Evolutionary conservation across 2,329 filamentous ascomycete species (phyloP), one percentile per base, ranked within the genome.

Genomic region (Colletotrichum tamarilloi): DNA sequence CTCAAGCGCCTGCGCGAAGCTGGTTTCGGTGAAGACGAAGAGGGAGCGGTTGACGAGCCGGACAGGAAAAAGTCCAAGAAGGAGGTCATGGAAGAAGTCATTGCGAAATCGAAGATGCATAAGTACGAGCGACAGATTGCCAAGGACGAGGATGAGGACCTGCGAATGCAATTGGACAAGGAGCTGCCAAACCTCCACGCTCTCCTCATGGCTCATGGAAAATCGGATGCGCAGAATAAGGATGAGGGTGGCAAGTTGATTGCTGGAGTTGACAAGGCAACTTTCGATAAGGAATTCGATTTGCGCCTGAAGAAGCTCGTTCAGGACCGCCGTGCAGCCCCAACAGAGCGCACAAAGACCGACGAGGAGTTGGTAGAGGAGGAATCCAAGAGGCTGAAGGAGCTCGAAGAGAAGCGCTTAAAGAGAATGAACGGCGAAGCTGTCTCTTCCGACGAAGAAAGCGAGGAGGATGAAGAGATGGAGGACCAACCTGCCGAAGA

Each of bases 61-160:
- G 93, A 96, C 78, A 90, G 93, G 72, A 98, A 98, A 83, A 99
- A 98, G 86, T 92, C 92, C 3, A 98, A 98, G 84, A 94, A 97
- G 67, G 97, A 99, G 82, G 94, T 99, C 62, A 98, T 98, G 94
- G 93, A 98, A 79, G 97, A 99, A 82, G 89, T 99, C 74, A 98
- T 99, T 76, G 94, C 95, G 74, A 99, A 99, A 84, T 98, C 96
- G 1, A 99, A 99, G 81, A 88, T 94, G 75, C 90, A 98, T 88
- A 98, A 98, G 49, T 95, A 96, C 80, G 95, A 98, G 84, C 92
- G 97, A 53, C 97, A 99, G 83, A 92, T 94, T 73, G 91, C 91
- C 32, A 98, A 98, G 80, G 97, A 98, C 74, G 95, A 97, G 62
- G 97, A 99, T 77, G 95, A 97, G 63, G 96, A 98, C 76, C 83